Evolutionary conservation across 2,329 filamentous ascomycete species (phyloP), one percentile per base, ranked within the genome.

Genomic region (Diaporthe sp.): DNA sequence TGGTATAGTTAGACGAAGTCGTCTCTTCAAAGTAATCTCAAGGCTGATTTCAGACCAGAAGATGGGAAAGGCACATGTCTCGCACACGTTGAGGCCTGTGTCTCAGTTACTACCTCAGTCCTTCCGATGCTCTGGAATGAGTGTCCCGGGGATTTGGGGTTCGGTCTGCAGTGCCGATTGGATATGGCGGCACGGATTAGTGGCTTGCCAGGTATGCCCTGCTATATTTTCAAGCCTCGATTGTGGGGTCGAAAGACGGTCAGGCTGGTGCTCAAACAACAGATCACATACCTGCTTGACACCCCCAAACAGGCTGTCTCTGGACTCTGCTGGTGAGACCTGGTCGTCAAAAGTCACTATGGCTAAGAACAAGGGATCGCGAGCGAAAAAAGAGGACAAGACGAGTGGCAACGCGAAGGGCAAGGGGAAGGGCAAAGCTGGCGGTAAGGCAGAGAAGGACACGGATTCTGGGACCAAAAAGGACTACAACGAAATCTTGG

Each of bases 401-500:
- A 81, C 78, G 58, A 80, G 79, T 53, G 81, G 78, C 80, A 81
- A 84, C 83, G 75, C 76, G 17, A 57, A 57, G 28, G 15, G n/a
- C 60, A 44, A 63, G 60, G 61, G 25, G 4, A 28, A 55, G 51
- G 79, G 78, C 28, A 82, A 78, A 47, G 77, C 74, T 31, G 78
- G 65, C n/a, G 28, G 53, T 8, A 65, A 65, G 25, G 77, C 74
- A n/a, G 78, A 76, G 63, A 80, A 80, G 65, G 75, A 78, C 17
- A 67, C 75, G 10, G 60, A 70, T 15, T 72, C 65, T 7, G 72
- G 72, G 51, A 79, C 83, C 70, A 81, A 80, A 74, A 93, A 92
- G 81, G 88, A 91, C 34, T 92, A 92, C 0, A 91, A 92, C 80
- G 88, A 88, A 75, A 94, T 95, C 85, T 94, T 94, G 81, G 92